Conservation (phyloP, 192 early-diverging fungal genomes). For the Entomortierella lignicola region DNA sequence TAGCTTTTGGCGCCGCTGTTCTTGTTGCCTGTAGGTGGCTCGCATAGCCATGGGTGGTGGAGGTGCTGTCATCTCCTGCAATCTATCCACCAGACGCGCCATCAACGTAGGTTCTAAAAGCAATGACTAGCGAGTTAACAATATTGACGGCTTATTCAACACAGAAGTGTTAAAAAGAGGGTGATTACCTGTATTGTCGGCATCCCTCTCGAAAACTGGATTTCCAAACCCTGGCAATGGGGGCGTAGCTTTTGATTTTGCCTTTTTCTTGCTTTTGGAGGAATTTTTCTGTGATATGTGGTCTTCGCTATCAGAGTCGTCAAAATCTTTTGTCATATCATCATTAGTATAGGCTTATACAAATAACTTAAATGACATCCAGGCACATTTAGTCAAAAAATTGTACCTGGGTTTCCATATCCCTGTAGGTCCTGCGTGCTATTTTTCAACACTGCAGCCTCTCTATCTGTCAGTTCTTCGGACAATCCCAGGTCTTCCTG, state of each 20-base stretch:
- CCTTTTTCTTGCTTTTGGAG: conserved; percentile 1
- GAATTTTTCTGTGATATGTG: neutral
- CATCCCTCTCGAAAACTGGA: conserved; percentile 28
- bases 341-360: no score
- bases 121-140: neutral
- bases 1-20: conserved; percentile 37
- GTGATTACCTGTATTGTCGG: conserved; percentile 7
- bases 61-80: conserved; percentile 47
- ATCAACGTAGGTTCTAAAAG: conserved; percentile 32
- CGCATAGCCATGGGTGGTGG: conserved; percentile 47
- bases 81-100: conserved; percentile 26
- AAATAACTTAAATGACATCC: no score
- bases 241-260: conserved; percentile 13
- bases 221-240: conserved; percentile 51
- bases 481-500: neutral
- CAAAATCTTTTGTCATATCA: conserved; percentile 39
- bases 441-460: conserved; percentile 24
- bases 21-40: conserved; percentile 35
- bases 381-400: neutral
- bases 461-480: conserved; percentile 13
- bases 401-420: conserved; percentile 39
- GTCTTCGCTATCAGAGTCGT: conserved; percentile 31
- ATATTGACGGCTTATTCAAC: no score
- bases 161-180: neutral
- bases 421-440: conserved; percentile 35